Evolutionary conservation across 257 asterid genomes (phyloP).

Genomic region (Fraxinus cuspidata): DNA sequence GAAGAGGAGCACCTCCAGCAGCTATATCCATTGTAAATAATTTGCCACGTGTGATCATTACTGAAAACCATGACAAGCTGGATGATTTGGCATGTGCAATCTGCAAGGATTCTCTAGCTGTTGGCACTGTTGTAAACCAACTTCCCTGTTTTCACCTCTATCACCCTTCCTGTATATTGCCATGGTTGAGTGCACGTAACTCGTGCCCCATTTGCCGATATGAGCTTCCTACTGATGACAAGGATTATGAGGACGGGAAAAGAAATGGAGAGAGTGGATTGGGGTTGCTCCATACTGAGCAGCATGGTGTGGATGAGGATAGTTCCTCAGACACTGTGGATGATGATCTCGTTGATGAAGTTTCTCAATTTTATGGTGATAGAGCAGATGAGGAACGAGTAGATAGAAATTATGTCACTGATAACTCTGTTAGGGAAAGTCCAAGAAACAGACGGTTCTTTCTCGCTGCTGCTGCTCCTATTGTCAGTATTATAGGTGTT

Average conservation of each 20-base stretch:
- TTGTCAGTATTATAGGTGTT: conserved; percentile 63
- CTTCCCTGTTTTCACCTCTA: conserved; percentile 84
- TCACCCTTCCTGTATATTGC: conserved; percentile 80
- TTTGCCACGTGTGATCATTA: conserved; percentile 50
- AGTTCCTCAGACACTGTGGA: conserved; percentile 32
- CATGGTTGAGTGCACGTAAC: conserved; percentile 80
- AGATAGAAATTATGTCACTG: conserved; percentile 26
- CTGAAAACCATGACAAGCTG: conserved; percentile 42
- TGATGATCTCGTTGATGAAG: conserved; percentile 36
- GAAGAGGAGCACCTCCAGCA: conserved; percentile 83
- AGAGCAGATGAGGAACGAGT: conserved; percentile 28
- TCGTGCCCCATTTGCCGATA: conserved; percentile 93
- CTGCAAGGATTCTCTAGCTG: conserved; percentile 76
- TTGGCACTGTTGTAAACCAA: conserved; percentile 64
- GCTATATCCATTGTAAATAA: conserved; percentile 57
- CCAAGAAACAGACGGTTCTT: conserved; percentile 59
- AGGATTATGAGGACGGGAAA: conserved; percentile 67
- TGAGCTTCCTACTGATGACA: conserved; percentile 90
- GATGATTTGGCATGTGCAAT: conserved; percentile 69
- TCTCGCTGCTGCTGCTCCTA: conserved; percentile 69
- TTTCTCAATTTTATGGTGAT: conserved; percentile 24
- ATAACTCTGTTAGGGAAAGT: conserved; percentile 19
- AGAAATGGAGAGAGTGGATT: conserved; percentile 30
- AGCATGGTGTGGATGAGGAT: conserved; percentile 38
- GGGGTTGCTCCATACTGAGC: conserved; percentile 27